phyloP scores from a whole-genome alignment of 2,329 filamentous ascomycete genomes.

The Fusarium luffae region DNA sequence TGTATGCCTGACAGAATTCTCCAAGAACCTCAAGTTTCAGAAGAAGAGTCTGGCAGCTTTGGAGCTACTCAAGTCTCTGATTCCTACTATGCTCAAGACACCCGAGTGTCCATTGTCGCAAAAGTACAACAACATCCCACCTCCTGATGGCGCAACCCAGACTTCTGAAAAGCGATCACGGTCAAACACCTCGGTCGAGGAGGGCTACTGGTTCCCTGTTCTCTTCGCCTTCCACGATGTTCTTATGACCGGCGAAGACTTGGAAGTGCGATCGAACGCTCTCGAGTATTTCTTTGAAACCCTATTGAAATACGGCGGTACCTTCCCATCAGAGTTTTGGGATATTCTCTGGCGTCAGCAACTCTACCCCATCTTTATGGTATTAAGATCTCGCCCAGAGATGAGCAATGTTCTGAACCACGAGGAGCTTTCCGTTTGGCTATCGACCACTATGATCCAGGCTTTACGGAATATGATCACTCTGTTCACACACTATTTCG shows the following conservation, averaged over 20 bases:
- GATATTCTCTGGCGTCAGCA: constrained; percentile 98
- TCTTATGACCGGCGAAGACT: constrained; percentile 97
- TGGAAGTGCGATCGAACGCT: constrained; percentile 91
- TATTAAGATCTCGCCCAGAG: constrained; percentile 93
- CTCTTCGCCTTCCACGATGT: constrained; percentile 99
- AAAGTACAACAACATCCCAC: constrained; percentile 57
- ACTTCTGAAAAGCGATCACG: constrained; percentile 64
- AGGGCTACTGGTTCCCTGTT: constrained; percentile 98
- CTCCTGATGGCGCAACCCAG: constrained; percentile 57
- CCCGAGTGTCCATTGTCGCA: constrained; percentile 93
- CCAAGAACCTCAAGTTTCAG: constrained; percentile 98
- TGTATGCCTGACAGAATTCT: constrained; percentile 97
- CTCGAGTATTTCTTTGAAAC: constrained; percentile 98
- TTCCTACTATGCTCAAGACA: constrained; percentile 93
- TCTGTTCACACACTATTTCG: constrained; percentile 98
- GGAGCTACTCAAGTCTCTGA: constrained; percentile 91
- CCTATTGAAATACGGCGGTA: constrained; percentile 86
- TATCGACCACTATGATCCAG: constrained; percentile 99
- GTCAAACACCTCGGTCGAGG: constrained; percentile 88
- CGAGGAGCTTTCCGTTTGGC: constrained; percentile 97
- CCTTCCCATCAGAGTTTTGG: constrained; percentile 96
- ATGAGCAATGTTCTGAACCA: constrained; percentile 96
- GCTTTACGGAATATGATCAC: constrained; percentile 98
- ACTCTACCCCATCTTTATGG: constrained; percentile 98
- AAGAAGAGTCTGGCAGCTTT: constrained; percentile 98